Evolutionary conservation across 768 basidiomycete genomes (phyloP).

Genomic region (Lentinula aciculospora): DNA sequence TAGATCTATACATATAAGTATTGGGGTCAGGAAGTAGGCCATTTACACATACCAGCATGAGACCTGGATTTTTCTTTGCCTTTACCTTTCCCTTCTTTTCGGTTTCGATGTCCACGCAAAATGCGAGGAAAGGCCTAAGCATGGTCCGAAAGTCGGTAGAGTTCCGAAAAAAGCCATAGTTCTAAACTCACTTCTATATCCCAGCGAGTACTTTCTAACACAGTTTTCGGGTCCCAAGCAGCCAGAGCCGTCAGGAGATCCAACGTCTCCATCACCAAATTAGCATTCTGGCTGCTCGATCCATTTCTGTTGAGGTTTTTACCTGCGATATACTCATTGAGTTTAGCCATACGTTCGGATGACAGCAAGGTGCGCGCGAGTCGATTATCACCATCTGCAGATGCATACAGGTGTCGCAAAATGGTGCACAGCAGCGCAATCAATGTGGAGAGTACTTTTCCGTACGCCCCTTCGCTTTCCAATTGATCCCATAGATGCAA

Average conservation of each 20-base stretch:
- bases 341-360: neutral
- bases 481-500: neutral
- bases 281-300: neutral
- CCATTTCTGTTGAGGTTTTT: neutral
- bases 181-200: neutral
- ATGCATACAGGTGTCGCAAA: neutral
- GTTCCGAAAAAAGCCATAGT: no score
- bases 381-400: neutral
- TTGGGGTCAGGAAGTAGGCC: no score
- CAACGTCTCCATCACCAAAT: neutral
- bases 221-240: neutral
- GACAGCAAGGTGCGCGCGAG: neutral
- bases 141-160: neutral
- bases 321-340: neutral
- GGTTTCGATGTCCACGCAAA: neutral
- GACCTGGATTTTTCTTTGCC: neutral
- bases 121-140: neutral
- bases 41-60: neutral
- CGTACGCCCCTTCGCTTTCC: neutral
- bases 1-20: neutral
- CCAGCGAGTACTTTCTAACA: neutral
- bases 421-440: neutral
- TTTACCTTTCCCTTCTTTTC: conserved; percentile 2
- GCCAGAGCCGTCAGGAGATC: neutral
- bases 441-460: neutral